These are phyloP conservation scores for Trichoderma citrinoviride DNA, from an alignment of 2,329 filamentous ascomycete species.

Conservation along the genomic window DNA sequence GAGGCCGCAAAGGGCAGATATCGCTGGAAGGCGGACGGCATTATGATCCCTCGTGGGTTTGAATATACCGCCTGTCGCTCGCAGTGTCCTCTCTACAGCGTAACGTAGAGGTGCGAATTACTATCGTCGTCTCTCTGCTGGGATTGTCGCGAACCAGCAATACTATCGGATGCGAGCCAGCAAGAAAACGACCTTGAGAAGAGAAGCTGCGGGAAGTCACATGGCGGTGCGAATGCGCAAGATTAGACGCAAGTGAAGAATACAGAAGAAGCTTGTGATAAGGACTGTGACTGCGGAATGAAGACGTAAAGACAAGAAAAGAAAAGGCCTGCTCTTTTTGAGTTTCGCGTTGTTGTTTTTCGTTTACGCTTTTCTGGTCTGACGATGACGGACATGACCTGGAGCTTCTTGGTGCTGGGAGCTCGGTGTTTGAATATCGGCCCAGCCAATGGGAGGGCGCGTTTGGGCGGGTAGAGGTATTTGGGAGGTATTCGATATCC, in stretches of 20 bases:
- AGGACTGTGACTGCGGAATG: background rate
- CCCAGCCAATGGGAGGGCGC: slow-evolving; percentile 6
- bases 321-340: background rate
- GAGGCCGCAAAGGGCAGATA: slow-evolving; percentile 57
- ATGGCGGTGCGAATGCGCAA: slow-evolving; percentile 9
- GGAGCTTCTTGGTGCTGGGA: background rate
- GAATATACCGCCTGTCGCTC: background rate
- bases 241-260: background rate
- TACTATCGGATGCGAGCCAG: background rate
- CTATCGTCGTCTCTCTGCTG: background rate
- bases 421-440: background rate
- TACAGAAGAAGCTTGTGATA: background rate
- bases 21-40: slow-evolving; percentile 39
- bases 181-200: background rate
- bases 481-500: slow-evolving; percentile 10
- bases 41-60: background rate
- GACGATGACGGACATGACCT: slow-evolving; percentile 6
- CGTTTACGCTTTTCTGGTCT: background rate
- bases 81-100: background rate
- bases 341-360: background rate
- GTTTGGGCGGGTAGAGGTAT: background rate
- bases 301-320: too few relatives aligned
- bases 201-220: background rate
- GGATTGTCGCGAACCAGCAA: background rate
- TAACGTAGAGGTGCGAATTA: background rate